These are phyloP conservation scores for Claviceps sp. DNA, from an alignment of 2,329 filamentous ascomycete species.

Conservation along the genomic window DNA sequence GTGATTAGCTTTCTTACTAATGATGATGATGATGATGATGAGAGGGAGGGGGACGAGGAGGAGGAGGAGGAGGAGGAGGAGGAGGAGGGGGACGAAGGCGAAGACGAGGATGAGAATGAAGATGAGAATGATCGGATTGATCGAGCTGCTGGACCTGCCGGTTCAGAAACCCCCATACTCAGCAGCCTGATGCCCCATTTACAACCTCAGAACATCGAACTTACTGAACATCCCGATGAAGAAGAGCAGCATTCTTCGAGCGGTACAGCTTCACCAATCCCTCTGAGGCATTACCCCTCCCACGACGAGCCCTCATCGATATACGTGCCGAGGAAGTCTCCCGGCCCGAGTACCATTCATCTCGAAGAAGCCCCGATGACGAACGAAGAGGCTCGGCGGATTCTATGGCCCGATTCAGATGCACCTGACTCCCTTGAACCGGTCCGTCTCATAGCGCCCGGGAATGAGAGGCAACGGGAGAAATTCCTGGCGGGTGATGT, in stretches of 20 bases:
- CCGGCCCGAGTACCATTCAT: background rate
- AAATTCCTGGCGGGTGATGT: constrained; percentile 27
- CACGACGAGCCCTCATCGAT: constrained; percentile 4
- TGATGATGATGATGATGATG: constrained; percentile 9
- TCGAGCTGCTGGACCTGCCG: constrained; percentile 5
- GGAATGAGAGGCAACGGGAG: constrained; percentile 19
- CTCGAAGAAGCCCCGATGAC: constrained; percentile 22
- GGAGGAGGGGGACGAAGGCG: background rate
- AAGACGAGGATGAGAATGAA: constrained; percentile 15
- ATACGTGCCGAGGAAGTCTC: background rate
- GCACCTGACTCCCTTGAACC: constrained; percentile 6
- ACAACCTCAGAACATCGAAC: background rate
- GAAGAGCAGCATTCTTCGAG: constrained; percentile 1
- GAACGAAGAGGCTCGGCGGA: constrained; percentile 24
- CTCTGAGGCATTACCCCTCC: constrained; percentile 3
- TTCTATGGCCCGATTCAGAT: constrained; percentile 24
- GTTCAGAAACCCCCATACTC: background rate
- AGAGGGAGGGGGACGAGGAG: constrained; percentile 15
- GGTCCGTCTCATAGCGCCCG: constrained; percentile 4
- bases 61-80: constrained; percentile 12
- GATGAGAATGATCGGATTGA: constrained; percentile 13
- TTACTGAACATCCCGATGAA: background rate
- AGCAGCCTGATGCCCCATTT: background rate
- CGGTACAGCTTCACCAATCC: constrained; percentile 4
- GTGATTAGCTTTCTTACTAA: background rate